phyloP scores from a whole-genome alignment of 768 basidiomycete genomes.

The Terana coerulea region DNA sequence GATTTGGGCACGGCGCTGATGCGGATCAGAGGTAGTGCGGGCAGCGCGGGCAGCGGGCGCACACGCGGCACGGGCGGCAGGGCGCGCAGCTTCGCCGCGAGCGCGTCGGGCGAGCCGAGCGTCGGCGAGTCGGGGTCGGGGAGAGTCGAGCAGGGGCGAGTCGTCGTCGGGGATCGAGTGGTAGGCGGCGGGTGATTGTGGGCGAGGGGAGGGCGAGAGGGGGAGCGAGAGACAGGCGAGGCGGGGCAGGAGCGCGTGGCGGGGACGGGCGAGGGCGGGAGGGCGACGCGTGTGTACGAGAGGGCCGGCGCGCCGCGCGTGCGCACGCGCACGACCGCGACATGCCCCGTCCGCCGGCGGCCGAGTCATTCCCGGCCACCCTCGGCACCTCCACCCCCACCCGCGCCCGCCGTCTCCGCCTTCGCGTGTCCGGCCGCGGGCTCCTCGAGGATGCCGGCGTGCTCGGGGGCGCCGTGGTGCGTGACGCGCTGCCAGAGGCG shows the following conservation, averaged over 20 bases:
- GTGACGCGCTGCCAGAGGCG: constrained; percentile 21
- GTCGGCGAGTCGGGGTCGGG: too few species aligned
- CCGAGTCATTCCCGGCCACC: background rate
- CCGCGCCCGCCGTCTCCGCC: background rate
- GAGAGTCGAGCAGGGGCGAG: background rate
- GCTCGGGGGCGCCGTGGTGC: constrained; percentile 10
- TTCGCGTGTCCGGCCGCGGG: background rate
- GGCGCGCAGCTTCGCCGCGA: too few species aligned
- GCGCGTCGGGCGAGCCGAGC: background rate
- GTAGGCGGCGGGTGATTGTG: background rate
- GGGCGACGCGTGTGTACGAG: background rate
- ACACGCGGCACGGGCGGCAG: too few species aligned
- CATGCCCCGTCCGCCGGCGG: constrained; percentile 1
- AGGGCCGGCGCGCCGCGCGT: background rate
- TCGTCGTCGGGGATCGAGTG: background rate
- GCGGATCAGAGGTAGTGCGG: background rate
- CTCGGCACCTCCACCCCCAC: too few species aligned
- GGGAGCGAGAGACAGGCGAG: background rate
- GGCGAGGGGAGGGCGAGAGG: background rate
- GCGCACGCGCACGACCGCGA: background rate
- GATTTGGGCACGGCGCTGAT: background rate
- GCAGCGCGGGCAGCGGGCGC: too few species aligned
- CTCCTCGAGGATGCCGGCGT: constrained; percentile 3
- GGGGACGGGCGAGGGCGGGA: background rate
- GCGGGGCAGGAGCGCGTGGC: background rate